These are phyloP conservation scores for Pecoramyces ruminantium DNA, from an alignment of 192 early-diverging fungal genomes.

Conservation along the genomic window DNA sequence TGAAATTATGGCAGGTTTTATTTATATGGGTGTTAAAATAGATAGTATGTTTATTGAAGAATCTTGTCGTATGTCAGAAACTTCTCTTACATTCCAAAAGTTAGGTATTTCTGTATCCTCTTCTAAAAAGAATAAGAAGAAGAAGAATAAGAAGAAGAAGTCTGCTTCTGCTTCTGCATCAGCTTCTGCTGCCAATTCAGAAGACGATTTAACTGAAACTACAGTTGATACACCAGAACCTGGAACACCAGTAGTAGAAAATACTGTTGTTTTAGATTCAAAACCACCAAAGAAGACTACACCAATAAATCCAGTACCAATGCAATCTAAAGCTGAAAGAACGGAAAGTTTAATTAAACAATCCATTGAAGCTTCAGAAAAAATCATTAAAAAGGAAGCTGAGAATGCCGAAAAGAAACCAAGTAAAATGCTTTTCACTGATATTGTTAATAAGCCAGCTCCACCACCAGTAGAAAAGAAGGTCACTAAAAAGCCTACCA, in stretches of 20 bases:
- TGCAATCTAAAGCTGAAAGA: background rate
- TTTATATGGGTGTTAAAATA: background rate
- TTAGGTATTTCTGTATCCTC: background rate
- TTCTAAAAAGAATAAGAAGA: background rate
- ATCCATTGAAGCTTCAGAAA: background rate
- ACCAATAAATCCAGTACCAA: too few relatives aligned
- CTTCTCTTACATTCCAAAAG: background rate
- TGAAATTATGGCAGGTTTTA: background rate
- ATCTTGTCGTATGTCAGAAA: background rate
- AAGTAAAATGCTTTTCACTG: background rate
- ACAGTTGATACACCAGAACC: background rate
- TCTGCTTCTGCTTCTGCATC: background rate
- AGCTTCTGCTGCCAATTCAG: too few relatives aligned
- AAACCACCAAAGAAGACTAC: too few relatives aligned
- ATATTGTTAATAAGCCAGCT: background rate
- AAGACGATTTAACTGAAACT: too few relatives aligned
- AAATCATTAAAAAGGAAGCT: background rate
- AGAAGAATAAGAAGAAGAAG: background rate
- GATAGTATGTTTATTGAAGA: background rate
- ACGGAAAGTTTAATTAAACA: background rate
- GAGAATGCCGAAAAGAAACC: background rate
- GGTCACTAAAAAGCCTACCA: background rate
- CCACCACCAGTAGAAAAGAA: background rate
- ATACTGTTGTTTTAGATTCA: too few relatives aligned
- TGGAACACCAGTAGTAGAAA: too few relatives aligned